Evolutionary conservation across 164 flowering plant species (phyloP).

Genomic region (grape (Vitis vinifera)): DNA sequence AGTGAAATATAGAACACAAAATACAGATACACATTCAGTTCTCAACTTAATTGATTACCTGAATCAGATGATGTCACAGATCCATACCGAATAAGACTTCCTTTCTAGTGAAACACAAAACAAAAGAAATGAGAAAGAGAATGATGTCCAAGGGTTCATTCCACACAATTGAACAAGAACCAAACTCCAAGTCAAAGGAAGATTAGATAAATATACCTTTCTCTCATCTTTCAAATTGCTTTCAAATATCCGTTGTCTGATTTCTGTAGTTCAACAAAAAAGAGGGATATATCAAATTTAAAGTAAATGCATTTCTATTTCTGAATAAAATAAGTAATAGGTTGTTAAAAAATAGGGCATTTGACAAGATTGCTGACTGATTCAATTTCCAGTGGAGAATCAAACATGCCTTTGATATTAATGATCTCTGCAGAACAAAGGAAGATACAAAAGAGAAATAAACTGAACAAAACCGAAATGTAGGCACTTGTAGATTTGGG

Average conservation of each 20-base stretch:
- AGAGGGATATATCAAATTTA: background rate
- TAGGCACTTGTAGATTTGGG: too few species aligned
- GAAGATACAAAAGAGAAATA: background rate
- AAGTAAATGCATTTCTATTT: background rate
- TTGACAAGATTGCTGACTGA: background rate
- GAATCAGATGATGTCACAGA: conserved; percentile 64
- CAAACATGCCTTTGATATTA: background rate
- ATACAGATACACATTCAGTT: background rate
- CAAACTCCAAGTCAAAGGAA: background rate
- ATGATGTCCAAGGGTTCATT: background rate
- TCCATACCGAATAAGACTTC: conserved; percentile 62
- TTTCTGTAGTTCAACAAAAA: conserved; percentile 34
- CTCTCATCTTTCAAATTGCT: conserved; percentile 42
- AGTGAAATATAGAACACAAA: too few species aligned
- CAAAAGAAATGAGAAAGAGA: background rate
- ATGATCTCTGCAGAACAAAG: background rate
- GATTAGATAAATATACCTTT: conserved; percentile 41
- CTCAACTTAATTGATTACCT: conserved; percentile 36
- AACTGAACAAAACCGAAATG: background rate
- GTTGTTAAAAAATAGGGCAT: too few species aligned
- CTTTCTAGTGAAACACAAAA: conserved; percentile 37
- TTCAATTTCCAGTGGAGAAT: background rate
- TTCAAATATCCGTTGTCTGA: conserved; percentile 55
- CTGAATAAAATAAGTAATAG: background rate
- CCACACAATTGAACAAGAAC: background rate